Evolutionary conservation across 2,329 filamentous ascomycete genomes (phyloP), one percentile per base, ranked within the genome.

Genomic region (Ophiostoma ulmi): DNA sequence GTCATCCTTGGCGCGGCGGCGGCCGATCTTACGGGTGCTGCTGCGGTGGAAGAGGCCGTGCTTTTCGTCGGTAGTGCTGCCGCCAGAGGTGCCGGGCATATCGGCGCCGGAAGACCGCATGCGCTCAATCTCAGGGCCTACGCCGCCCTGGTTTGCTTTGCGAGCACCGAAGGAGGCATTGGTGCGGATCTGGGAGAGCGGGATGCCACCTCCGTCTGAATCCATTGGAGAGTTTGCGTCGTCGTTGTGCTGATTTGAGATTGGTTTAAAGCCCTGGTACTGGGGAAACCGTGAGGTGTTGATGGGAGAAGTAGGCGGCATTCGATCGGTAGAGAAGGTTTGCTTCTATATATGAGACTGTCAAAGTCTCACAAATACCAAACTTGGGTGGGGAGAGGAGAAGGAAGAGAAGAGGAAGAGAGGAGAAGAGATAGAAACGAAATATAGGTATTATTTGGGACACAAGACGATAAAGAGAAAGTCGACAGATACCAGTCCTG

Each of bases 101-200:
- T 77, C 77, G 65, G 75, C 67, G 61, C 55, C 52, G 55, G 13
- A 41, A 17, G 72, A 72, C 22, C 63, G 48, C 61, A 68, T 38
- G 67, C 66, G 70, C 64, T 68, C 70, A 10, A 72, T 63, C 44
- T 70, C 72, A 36, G 65, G 61, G 52, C 71, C 70, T 31, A 78
- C 76, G 69, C 75, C 78, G 68, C 77, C 76, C 70, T 80, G 79
- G 70, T 78, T 78, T 72, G 77, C 75, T 71, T 75, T 77, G 38
- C 79, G 77, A 52, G 77, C 83, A 63, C 88, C 87, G 3, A 83
- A 85, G 7, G 82, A 83, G 74, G 83, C 86, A 73, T 81, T 82
- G 74, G 82, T 88, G 76, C 81, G 82, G 74, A 90, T 84, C 65
- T 81, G 80, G 17, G 82, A 82, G 71, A 89, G 83, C 26, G 86